Conservation (phyloP, 331 rosid genomes). For the Acacia pycnantha region DNA sequence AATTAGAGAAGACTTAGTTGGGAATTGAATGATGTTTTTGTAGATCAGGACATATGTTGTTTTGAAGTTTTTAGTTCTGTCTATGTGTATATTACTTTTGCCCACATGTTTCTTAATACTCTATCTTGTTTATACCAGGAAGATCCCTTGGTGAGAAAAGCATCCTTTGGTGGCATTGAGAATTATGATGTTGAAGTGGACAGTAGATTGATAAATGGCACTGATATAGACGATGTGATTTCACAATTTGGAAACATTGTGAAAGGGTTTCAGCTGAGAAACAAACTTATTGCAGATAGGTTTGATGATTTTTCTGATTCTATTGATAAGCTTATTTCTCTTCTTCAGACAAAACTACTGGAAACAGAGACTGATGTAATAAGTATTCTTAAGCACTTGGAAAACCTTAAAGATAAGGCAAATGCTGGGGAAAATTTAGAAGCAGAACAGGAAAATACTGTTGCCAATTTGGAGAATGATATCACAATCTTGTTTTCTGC, state of each 20-base stretch:
- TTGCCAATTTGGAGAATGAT: constrained; percentile 55
- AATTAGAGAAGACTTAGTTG: constrained; percentile 12
- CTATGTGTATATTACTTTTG: constrained; percentile 10
- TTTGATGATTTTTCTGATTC: constrained; percentile 57
- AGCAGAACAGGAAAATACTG: constrained; percentile 60
- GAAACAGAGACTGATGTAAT: constrained; percentile 48
- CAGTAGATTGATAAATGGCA: constrained; percentile 39
- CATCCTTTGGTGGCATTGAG: constrained; percentile 44
- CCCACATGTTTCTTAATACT: constrained; percentile 19
- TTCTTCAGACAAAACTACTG: constrained; percentile 59
- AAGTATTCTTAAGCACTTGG: constrained; percentile 40
- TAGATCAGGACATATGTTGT: constrained; percentile 15
- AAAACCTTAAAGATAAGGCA: constrained; percentile 55
- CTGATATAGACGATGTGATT: constrained; percentile 48
- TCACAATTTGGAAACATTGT: constrained; percentile 51
- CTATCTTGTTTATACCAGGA: constrained; percentile 54
- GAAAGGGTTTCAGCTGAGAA: constrained; percentile 59
- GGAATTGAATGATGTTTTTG: constrained; percentile 16
- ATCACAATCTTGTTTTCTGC: constrained; percentile 56
- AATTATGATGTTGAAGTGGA: constrained; percentile 44
- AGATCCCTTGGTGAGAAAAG: constrained; percentile 34
- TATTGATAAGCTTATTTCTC: constrained; percentile 57
- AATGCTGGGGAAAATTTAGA: constrained; percentile 44
- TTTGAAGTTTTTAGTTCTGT: constrained; percentile 24
- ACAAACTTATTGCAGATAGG: constrained; percentile 50